Evolutionary conservation across 2,329 filamentous ascomycete genomes (phyloP).

Genomic region (Paraconiothyrium brasiliense): DNA sequence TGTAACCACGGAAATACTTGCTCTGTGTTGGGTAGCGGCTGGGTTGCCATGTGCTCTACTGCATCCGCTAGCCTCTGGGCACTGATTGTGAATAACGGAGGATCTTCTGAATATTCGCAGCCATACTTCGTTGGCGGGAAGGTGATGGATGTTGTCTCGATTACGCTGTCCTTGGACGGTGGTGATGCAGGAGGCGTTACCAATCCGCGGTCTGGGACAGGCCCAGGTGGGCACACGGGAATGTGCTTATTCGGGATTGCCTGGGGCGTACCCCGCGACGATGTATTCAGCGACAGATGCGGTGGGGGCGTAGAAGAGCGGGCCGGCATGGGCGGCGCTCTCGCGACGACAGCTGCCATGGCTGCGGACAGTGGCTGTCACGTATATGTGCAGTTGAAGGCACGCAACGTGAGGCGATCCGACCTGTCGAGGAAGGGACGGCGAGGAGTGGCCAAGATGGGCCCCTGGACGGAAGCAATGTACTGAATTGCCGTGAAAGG

Average conservation of each 20-base stretch:
- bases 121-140: conserved; percentile 75
- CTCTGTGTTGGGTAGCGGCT: conserved; percentile 84
- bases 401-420: conserved; percentile 34
- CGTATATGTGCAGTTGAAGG: conserved; percentile 33
- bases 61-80: conserved; percentile 74
- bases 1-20: conserved; percentile 96
- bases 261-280: conserved; percentile 65
- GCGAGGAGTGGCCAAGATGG: conserved; percentile 14
- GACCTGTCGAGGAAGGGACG: conserved; percentile 19
- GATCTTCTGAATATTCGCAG: conserved; percentile 61
- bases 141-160: conserved; percentile 73
- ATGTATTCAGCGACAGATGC: conserved; percentile 67
- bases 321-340: conserved; percentile 46
- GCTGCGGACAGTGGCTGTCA: conserved; percentile 25
- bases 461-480: conserved; percentile 16
- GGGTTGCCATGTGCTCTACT: conserved; percentile 77
- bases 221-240: conserved; percentile 86
- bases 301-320: conserved; percentile 59
- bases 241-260: conserved; percentile 87
- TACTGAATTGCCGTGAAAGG: conserved; percentile 24
- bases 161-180: conserved; percentile 63
- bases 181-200: conserved; percentile 67
- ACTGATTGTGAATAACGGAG: conserved; percentile 76
- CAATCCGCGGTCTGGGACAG: conserved; percentile 61
- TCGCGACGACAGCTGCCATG: conserved; percentile 57